phyloP scores from a whole-genome alignment of 768 basidiomycete genomes.

The Leccinum subtestaceum region DNA sequence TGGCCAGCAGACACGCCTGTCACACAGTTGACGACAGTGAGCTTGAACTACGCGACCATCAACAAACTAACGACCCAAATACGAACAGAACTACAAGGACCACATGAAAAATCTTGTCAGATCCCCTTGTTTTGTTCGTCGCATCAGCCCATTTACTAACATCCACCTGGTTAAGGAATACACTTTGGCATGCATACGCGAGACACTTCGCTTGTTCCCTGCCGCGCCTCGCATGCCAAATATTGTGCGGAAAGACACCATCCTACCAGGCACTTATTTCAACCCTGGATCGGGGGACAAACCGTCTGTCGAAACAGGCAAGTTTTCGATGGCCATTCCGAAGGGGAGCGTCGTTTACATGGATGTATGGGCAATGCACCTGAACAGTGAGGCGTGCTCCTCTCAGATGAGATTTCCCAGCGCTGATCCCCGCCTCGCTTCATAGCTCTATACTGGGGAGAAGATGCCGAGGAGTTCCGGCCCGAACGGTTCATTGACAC shows the following conservation, averaged over 20 bases:
- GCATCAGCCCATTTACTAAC: not conserved
- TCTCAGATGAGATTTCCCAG: not conserved
- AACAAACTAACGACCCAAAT: not conserved
- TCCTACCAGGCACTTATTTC: slow-evolving; percentile 36
- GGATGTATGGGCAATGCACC: slow-evolving; percentile 43
- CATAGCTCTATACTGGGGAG: slow-evolving; percentile 49
- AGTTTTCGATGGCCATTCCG: slow-evolving; percentile 36
- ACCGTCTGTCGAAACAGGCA: slow-evolving; percentile 23
- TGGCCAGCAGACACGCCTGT: slow-evolving; percentile 40
- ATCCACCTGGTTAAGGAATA: slow-evolving; percentile 36
- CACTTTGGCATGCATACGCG: slow-evolving; percentile 41
- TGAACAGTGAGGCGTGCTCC: slow-evolving; percentile 39
- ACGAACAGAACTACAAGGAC: slow-evolving; percentile 39
- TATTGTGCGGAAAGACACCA: slow-evolving; percentile 34
- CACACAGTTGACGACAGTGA: slow-evolving; percentile 28
- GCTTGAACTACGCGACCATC: not conserved
- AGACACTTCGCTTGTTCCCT: slow-evolving; percentile 45
- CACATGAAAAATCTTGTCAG: slow-evolving; percentile 37
- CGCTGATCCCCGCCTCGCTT: not conserved
- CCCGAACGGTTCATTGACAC: slow-evolving; percentile 53
- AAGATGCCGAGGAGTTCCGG: slow-evolving; percentile 42
- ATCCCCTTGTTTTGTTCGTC: not conserved
- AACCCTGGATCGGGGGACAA: slow-evolving; percentile 17
- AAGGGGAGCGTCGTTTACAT: slow-evolving; percentile 39
- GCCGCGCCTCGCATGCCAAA: slow-evolving; percentile 37